Evolutionary conservation across 2,329 filamentous ascomycete genomes (phyloP).

Genomic region (Colletotrichum lini): DNA sequence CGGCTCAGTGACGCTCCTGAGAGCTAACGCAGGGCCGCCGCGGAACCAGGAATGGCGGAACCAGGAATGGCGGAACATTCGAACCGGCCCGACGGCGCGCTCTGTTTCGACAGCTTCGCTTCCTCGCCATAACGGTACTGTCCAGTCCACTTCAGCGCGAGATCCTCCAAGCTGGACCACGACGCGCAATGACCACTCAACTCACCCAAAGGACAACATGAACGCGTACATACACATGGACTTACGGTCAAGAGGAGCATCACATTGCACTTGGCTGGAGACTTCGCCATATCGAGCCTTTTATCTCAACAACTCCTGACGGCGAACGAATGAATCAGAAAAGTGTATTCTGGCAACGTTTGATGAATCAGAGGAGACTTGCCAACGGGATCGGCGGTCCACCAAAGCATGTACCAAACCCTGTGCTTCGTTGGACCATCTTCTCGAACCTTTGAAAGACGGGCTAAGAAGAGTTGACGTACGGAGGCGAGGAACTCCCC

Average conservation of each 20-base stretch:
- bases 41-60: conserved; percentile 23
- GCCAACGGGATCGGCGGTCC: background rate
- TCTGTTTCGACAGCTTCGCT: conserved; percentile 37
- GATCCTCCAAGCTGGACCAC: background rate
- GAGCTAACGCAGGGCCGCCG: conserved; percentile 31
- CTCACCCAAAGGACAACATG: background rate
- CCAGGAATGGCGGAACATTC: conserved; percentile 27
- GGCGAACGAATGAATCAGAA: conserved; percentile 13
- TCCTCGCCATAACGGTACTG: conserved; percentile 5
- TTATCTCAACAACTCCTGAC: background rate
- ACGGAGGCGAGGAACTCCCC: conserved; percentile 12
- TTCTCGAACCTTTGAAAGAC: conserved; percentile 18
- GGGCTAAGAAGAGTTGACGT: conserved; percentile 17
- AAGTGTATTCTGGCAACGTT: background rate
- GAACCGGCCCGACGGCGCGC: conserved; percentile 38
- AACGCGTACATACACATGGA: background rate
- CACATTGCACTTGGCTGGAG: background rate
- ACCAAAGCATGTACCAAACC: background rate
- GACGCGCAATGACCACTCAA: conserved; percentile 5
- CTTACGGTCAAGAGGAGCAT: background rate
- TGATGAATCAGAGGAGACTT: conserved; percentile 17
- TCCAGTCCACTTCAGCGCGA: conserved; percentile 10
- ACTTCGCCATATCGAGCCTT: background rate
- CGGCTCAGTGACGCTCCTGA: conserved; percentile 22
- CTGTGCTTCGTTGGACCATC: conserved; percentile 2